Evolutionary conservation across 78 protist genomes (phyloP).

Genomic region (Dictyostelium capitatum): DNA sequence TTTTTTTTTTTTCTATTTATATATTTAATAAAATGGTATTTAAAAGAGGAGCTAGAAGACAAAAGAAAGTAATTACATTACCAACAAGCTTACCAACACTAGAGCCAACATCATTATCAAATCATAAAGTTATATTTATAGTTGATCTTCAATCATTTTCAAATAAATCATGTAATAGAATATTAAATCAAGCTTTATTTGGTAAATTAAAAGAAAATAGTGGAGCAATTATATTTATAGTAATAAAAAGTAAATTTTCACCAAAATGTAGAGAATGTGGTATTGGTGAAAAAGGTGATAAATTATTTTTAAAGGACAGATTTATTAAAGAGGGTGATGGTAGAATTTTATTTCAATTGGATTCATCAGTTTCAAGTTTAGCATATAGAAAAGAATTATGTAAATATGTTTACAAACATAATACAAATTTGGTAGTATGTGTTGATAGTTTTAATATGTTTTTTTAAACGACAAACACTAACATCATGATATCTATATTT

Average conservation of each 20-base stretch:
- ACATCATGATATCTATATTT: too few species aligned
- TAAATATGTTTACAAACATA: background rate
- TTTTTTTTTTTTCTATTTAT: background rate
- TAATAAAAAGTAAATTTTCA: conserved; percentile 45
- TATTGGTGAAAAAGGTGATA: conserved; percentile 26
- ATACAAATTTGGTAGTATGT: background rate
- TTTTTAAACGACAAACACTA: too few species aligned
- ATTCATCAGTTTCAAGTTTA: background rate
- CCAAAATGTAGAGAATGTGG: conserved; percentile 73
- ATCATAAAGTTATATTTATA: conserved; percentile 41
- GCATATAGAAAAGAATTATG: conserved; percentile 20
- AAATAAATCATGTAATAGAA: conserved; percentile 42
- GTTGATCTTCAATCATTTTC: conserved; percentile 56
- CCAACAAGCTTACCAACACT: background rate
- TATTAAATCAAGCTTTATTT: conserved; percentile 50
- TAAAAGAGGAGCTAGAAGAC: background rate
- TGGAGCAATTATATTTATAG: background rate
- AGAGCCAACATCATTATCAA: conserved; percentile 12
- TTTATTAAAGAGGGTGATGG: conserved; percentile 37
- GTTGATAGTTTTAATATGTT: too few species aligned
- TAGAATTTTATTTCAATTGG: background rate
- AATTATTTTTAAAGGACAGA: conserved; percentile 34
- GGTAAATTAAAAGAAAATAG: conserved; percentile 2
- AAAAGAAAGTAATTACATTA: background rate
- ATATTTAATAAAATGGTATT: background rate